phyloP scores from a whole-genome alignment of 306 rosid genomes.

The Mimosa bimucronata region DNA sequence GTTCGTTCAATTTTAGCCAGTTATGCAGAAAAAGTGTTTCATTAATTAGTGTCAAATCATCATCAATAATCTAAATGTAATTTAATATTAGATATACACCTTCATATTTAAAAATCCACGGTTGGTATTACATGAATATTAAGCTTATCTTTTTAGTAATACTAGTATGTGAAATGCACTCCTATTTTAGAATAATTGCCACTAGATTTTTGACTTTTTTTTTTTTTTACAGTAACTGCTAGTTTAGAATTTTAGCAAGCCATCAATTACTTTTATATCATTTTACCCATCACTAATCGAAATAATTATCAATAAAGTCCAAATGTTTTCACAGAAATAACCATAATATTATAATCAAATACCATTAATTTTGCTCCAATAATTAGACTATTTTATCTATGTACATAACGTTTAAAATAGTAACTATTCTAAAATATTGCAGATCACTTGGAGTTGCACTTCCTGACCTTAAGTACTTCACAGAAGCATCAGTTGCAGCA shows the following conservation, averaged over 20 bases:
- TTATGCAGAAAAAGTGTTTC: neutral
- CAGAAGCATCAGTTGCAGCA: slow-evolving; percentile 86
- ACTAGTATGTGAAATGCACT: neutral
- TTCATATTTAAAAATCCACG: neutral
- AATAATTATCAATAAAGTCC: neutral
- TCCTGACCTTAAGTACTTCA: slow-evolving; percentile 89
- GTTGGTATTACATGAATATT: neutral
- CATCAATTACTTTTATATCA: neutral
- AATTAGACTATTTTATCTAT: neutral
- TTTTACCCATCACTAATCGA: neutral
- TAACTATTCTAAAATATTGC: slow-evolving; percentile 14
- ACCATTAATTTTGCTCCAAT: neutral
- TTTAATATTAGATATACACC: neutral
- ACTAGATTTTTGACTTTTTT: neutral
- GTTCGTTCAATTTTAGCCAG: slow-evolving; percentile 19
- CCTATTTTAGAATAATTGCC: neutral
- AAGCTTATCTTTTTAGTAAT: neutral
- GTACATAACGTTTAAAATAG: neutral
- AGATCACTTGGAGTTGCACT: slow-evolving; percentile 95
- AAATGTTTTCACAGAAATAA: neutral
- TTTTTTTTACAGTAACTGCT: neutral
- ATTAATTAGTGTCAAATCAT: neutral
- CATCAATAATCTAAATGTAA: neutral
- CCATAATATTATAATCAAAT: neutral
- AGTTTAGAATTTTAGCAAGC: neutral